Base-by-base conservation (phyloP, 2,329 filamentous ascomycete species). In the Colletotrichum eremochloae region DNA sequence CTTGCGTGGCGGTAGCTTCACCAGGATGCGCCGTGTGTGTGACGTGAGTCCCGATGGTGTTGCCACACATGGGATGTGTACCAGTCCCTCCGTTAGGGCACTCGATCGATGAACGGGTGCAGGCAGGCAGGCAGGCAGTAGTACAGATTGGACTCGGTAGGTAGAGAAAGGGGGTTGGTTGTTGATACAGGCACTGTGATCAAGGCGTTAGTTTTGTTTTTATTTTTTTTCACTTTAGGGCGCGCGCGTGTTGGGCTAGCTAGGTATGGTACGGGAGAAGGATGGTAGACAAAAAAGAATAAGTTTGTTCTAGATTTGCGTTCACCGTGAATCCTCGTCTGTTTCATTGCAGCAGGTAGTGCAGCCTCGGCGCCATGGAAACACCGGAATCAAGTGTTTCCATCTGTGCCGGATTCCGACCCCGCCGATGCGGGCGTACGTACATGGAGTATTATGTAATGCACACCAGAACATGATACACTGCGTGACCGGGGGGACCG, bases 251-350 rank as follows among this genome's bases (percentile, higher is more conserved):
- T 24, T 24, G 24, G 24, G 24, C 24, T 24, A 24, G 24, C 24
- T 24, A 24, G 24, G 24, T 24, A 24, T 24, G 24, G 24, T 24
- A 24, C 24, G 24, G 24, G 24, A 24, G 24, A 24, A 24, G 66
- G 38, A 69, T 36, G 36, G 40, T 66, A 66, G 62, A 69, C 62
- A 67, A 70, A 67, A 69, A 70, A 67, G 60, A 70, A 66, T 61
- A 55, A 55, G 38, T 48, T 18, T 48, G 48, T 56, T 29, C 50
- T 61, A 53, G 46, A 67, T 6, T 24, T 56, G 33, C 40, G 38
- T 24, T 24, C 24, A 9, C 14, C n/a, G 15, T 9, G 1, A 11
- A 5, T 36, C 5, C 24, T 31, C 24, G 24, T 24, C 18, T 46
- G 58, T 62, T 62, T 38, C 31, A 62, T 1, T 24, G 24, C 24